Base-by-base conservation (phyloP, 2,329 filamentous ascomycete genomes). In the Epichloe festucae region DNA sequence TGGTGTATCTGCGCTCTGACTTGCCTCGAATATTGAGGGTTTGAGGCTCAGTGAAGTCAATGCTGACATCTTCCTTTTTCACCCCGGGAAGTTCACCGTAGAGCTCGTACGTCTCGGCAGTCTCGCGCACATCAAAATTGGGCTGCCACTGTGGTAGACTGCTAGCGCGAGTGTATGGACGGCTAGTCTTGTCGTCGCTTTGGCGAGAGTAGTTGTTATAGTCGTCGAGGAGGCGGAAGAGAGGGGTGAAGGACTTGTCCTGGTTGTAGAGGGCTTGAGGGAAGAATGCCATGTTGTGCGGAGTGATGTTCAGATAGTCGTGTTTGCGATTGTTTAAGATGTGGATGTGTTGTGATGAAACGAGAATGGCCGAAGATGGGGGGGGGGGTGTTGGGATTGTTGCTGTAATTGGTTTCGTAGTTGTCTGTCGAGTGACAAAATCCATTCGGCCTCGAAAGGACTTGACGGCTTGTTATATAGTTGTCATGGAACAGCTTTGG, bases 71-170 rank as follows among this genome's bases (percentile, higher is more conserved):
- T 59, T 87, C 81, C 70, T 87, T 85, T 56, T 78, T 77, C 59
- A 90, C 73, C 51, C 87, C 87, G 0, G 87, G 83, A 5, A 91
- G 79, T 67, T 91, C 87, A 60, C 87, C 87, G 60, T 90, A 81
- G 19, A 91, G 82, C 68, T 91, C 83, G 63, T 89, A 91, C 56
- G 72, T 65, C 5, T 79, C 69, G 54, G 77, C 76, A 12, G 77
- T 78, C 71, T 93, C 87, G 65, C 79, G 82, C 55, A 90, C 75
- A 61, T 91, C 87, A 63, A 91, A 91, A 68, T 82, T 85, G 51
- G 87, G 87, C 53, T 79, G 77, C 77, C 89, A 90, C 62, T 77
- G 72, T 46, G 72, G 73, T 46, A 76, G 58, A 53, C 55, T 57
- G 31, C 54, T 52, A 45, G 60, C 60, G 34, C 61, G 64, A 47